phyloP scores from a whole-genome alignment of 2,329 filamentous ascomycete genomes.

The Canariomyces notabilis region DNA sequence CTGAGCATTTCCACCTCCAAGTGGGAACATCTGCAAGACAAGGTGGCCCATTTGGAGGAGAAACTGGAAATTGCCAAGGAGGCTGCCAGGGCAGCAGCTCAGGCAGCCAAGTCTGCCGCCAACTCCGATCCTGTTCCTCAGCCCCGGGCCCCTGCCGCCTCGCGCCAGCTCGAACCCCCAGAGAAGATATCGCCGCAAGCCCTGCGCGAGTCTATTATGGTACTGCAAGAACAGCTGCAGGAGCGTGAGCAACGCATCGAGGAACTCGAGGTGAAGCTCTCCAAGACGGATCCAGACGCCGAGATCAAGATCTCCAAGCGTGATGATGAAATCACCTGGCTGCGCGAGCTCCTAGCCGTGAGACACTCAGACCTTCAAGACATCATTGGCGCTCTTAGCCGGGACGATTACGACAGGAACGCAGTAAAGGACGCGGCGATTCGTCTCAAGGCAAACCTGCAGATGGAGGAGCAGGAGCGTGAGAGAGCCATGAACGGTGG shows the following conservation, averaged over 20 bases:
- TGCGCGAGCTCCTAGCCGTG: constrained; percentile 87
- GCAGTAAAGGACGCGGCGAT: constrained; percentile 86
- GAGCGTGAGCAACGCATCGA: constrained; percentile 89
- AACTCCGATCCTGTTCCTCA: constrained; percentile 28
- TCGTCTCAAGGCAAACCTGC: constrained; percentile 84
- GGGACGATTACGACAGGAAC: constrained; percentile 70
- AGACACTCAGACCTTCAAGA: constrained; percentile 88
- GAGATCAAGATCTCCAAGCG: constrained; percentile 80
- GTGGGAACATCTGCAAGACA: constrained; percentile 79
- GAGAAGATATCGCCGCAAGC: constrained; percentile 94
- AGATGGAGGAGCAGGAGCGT: constrained; percentile 97
- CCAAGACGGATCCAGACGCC: constrained; percentile 68
- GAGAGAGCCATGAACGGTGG: constrained; percentile 74
- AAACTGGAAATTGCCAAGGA: constrained; percentile 86
- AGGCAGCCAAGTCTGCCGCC: constrained; percentile 57
- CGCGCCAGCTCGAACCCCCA: constrained; percentile 50
- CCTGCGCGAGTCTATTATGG: constrained; percentile 90
- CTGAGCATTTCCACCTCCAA: constrained; percentile 79
- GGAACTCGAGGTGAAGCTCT: constrained; percentile 68
- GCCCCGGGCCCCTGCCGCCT: constrained; percentile 32
- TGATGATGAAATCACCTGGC: constrained; percentile 90
- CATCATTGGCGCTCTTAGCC: constrained; percentile 74
- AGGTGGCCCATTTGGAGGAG: constrained; percentile 78
- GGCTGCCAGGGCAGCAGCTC: constrained; percentile 75
- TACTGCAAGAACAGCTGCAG: constrained; percentile 93